phyloP scores from a whole-genome alignment of 768 basidiomycete genomes.

The Strobilomyces dryophilus region DNA sequence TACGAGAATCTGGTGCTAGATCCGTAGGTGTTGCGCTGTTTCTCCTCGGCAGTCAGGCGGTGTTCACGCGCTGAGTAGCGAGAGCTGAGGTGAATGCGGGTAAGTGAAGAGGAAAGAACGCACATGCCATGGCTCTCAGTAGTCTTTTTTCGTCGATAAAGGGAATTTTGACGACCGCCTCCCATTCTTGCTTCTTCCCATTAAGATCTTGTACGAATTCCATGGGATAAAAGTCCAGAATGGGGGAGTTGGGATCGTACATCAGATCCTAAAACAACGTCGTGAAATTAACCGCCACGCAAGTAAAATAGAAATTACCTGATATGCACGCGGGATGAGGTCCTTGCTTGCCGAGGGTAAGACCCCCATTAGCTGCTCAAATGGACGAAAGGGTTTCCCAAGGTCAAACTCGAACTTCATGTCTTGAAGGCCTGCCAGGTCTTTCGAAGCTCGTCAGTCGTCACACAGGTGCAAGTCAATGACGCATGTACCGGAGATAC shows the following conservation, averaged over 20 bases:
- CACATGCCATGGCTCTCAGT: slow-evolving; percentile 78
- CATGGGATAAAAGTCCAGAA: slow-evolving; percentile 90
- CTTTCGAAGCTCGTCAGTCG: slow-evolving; percentile 30
- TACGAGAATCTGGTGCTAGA: slow-evolving; percentile 78
- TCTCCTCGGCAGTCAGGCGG: slow-evolving; percentile 73
- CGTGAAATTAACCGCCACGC: background rate
- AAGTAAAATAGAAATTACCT: slow-evolving; percentile 40
- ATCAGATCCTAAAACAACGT: slow-evolving; percentile 68
- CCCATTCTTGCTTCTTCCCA: slow-evolving; percentile 99
- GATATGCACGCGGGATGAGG: slow-evolving; percentile 82
- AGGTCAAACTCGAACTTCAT: slow-evolving; percentile 86
- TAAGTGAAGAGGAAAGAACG: background rate
- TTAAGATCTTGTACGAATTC: slow-evolving; percentile 94
- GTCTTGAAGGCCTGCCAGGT: slow-evolving; percentile 59
- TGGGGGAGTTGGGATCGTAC: slow-evolving; percentile 78
- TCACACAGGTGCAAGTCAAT: background rate
- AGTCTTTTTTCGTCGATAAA: slow-evolving; percentile 86
- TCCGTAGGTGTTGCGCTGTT: slow-evolving; percentile 68
- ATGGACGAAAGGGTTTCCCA: slow-evolving; percentile 88
- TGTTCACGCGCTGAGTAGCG: slow-evolving; percentile 62
- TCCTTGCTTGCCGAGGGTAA: slow-evolving; percentile 87
- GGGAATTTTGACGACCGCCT: slow-evolving; percentile 97
- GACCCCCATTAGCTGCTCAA: slow-evolving; percentile 97
- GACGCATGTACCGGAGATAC: slow-evolving; percentile 75
- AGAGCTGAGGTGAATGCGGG: background rate